Evolutionary conservation across 331 rosid species (phyloP), one percentile per base, ranked within the genome.

Genomic region (Acacia pycnantha): DNA sequence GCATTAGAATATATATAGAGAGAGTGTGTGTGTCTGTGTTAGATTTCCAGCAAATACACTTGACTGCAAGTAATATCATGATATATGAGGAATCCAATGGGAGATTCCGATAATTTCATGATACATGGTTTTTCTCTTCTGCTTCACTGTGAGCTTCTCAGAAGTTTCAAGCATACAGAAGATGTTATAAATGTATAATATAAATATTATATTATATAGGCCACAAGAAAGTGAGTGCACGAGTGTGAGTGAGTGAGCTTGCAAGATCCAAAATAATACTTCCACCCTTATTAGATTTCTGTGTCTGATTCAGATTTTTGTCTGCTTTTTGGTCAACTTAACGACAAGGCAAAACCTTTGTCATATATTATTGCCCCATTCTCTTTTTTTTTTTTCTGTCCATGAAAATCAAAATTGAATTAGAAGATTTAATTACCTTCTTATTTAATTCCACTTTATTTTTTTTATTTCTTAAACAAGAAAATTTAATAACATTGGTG

Each of bases 261-360:
- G 76, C 43, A 78, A 83, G 82, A 54, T 83, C 61, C 80, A 65
- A 53, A 62, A 64, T 48, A 73, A 72, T 51, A 64, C 73, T 56
- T 50, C 62, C 51, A 71, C 73, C 6, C 79, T 22, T 70, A 24
- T 61, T 70, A 47, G 62, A 61, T 77, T 83, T 64, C 40, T 70
- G 37, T 46, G 73, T 2, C n/a, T n/a, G 54, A 22, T 68, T 41
- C 74, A 79, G 43, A 40, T 69, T 67, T 67, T 1, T 75, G 84
- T 80, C 79, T 6, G 78, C 48, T 74, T 59, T 59, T 56, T 66
- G 58, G 33, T 19, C 43, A 59, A 76, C 64, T 46, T 8, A 7
- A 5, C 40, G 56, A 78, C 48, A 33, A 47, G 41, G 29, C 14
- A 66, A 78, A 61, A 47, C 53, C n/a, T 48, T 26, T 13, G n/a